Base-by-base conservation (phyloP, 345 rosid species). In the Syzygium jambos region DNA sequence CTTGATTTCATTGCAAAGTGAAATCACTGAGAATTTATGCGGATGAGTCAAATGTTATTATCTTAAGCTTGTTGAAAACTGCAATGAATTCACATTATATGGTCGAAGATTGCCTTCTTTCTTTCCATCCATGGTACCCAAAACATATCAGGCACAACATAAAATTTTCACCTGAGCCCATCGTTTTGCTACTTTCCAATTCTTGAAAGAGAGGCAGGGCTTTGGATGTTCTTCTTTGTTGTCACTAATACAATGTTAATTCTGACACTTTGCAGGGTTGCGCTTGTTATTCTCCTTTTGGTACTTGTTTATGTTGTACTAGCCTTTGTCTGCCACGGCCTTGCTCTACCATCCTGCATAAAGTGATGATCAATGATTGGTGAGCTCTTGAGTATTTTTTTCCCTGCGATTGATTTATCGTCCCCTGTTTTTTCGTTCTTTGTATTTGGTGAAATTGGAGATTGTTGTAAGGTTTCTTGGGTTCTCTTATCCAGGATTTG, bases 261-360 rank as follows among this genome's bases (percentile, higher is more conserved):
- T 34, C 80, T 34, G 80, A 68, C 84, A 3, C 63, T 63, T 88
- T 92, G 91, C 95, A 98, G 99, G 95, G 92, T 94, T 85, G 95
- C 90, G 4, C 90, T 95, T 55, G 91, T 98, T 85, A 8, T 95
- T 54, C 12, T 94, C 85, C 94, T 98, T 87, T 83, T 96, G 6
- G 89, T 94, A 91, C 88, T 98, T 88, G 87, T 94, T 85, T 98
- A 98, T 73, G 89, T 96, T 38, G 93, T 96, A 11, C 89, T 95
- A 89, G 96, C 96, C 84, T 94, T 95, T 89, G 98, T 94, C 55
- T 96, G 99, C 91, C 95, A 95, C 17, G 99, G 99, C 78, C 86
- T 91, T 68, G 87, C 93, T 63, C 94, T 98, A 84, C 98, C 99
- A 87, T 88, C 92, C 41, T 98, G 99, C 92, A 86, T 95, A 85